Evolutionary conservation across 2,329 filamentous ascomycete genomes (phyloP).

Genomic region (Fusarium avenaceum): DNA sequence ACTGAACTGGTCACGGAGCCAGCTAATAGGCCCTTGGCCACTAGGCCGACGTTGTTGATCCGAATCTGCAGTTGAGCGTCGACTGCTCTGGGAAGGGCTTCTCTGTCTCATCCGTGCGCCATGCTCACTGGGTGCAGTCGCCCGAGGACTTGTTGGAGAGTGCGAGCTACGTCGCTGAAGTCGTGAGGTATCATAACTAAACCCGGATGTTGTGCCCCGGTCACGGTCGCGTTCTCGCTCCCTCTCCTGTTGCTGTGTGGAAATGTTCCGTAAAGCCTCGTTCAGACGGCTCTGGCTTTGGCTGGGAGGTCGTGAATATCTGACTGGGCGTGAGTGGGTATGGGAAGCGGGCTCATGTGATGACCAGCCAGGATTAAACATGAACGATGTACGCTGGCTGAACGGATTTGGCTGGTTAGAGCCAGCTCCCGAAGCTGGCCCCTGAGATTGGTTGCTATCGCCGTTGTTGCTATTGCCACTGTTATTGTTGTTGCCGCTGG

Average conservation of each 20-base stretch:
- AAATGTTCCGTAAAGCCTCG: conserved; percentile 51
- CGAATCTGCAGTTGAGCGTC: conserved; percentile 48
- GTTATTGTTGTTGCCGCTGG: conserved; percentile 32
- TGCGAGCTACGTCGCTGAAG: conserved; percentile 56
- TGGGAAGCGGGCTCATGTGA: conserved; percentile 5
- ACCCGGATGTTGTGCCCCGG: conserved; percentile 44
- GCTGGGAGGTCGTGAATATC: conserved; percentile 46
- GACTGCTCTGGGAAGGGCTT: conserved; percentile 56
- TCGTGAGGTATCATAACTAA: conserved; percentile 53
- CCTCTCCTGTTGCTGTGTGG: conserved; percentile 47
- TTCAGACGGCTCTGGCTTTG: conserved; percentile 50
- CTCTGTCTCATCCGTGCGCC: conserved; percentile 55
- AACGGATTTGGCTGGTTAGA: conserved; percentile 27
- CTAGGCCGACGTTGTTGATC: conserved; percentile 50
- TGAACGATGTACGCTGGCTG: conserved; percentile 12
- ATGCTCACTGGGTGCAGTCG: conserved; percentile 48
- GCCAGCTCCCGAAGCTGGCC: conserved; percentile 23
- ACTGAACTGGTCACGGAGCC: conserved; percentile 60
- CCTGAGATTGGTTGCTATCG: conserved; percentile 26
- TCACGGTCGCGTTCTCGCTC: conserved; percentile 46
- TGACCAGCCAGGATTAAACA: conserved; percentile 5
- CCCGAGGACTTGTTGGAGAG: conserved; percentile 56
- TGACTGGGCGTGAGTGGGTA: conserved; percentile 32
- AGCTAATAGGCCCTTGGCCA: conserved; percentile 57
- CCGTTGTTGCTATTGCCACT: conserved; percentile 14